phyloP scores from a whole-genome alignment of 352 stramenopile species.

The Thraustochytrium sp. region DNA sequence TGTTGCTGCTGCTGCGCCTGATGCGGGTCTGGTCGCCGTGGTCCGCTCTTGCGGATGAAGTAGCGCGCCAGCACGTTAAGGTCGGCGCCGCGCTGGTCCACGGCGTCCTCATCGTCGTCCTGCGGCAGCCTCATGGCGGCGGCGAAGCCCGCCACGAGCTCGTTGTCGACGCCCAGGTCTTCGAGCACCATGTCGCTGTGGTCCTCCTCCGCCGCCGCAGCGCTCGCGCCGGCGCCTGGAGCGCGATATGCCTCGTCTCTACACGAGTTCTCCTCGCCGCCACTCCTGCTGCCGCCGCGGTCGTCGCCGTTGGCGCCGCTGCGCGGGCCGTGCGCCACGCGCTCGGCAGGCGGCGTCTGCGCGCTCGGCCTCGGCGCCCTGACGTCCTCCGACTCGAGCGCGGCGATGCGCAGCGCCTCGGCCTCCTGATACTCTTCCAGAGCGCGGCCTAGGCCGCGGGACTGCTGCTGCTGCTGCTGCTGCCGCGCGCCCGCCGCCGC shows the following conservation, averaged over 20 bases:
- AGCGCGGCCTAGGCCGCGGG: not conserved
- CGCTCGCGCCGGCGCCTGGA: not conserved
- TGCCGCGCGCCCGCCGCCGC: too few species aligned
- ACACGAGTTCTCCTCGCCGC: not conserved
- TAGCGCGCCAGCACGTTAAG: not conserved
- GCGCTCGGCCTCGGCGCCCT: not conserved
- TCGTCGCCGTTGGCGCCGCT: not conserved
- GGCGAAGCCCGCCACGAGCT: not conserved
- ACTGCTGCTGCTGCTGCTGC: not conserved
- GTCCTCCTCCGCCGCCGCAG: not conserved
- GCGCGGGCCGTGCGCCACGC: too few species aligned
- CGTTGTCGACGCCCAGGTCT: not conserved
- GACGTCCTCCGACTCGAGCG: not conserved
- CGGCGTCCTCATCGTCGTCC: not conserved
- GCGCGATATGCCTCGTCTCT: too few species aligned
- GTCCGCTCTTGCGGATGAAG: not conserved
- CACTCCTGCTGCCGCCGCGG: not conserved
- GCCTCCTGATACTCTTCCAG: constrained; percentile 31
- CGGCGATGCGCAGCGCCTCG: constrained; percentile 23
- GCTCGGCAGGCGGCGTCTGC: too few species aligned
- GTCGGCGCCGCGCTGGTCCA: not conserved
- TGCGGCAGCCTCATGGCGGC: not conserved
- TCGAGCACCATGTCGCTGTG: not conserved
- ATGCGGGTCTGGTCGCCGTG: not conserved
- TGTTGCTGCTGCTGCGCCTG: not conserved